These are phyloP conservation scores for Diplodia scrobiculata DNA, from an alignment of 2,329 filamentous ascomycete species.

Conservation along the genomic window DNA sequence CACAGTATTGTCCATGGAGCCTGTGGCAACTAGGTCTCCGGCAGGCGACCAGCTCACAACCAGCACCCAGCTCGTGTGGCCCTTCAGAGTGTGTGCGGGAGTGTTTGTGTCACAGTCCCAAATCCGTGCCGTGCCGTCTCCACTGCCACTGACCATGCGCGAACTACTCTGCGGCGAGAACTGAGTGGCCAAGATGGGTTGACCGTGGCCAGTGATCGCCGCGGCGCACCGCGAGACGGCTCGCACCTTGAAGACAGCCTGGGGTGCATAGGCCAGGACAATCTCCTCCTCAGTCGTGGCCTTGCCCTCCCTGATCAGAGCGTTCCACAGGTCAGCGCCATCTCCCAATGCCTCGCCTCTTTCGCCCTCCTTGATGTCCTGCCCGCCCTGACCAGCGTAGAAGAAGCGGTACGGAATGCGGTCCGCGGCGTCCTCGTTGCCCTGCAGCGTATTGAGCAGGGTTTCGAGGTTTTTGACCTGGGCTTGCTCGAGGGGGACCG, in stretches of 20 bases:
- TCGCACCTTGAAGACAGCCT: conserved; percentile 91
- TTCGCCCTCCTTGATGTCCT: conserved; percentile 21
- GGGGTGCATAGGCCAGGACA: conserved; percentile 58
- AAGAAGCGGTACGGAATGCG: conserved; percentile 68
- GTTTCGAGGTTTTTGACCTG: conserved; percentile 87
- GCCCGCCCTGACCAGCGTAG: conserved; percentile 49
- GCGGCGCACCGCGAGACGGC: conserved; percentile 88
- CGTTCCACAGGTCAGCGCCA: conserved; percentile 50
- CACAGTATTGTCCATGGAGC: conserved; percentile 91
- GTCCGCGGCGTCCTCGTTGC: conserved; percentile 58
- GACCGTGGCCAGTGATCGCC: conserved; percentile 85
- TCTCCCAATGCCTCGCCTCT: conserved; percentile 49
- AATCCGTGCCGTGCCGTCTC: conserved; percentile 86
- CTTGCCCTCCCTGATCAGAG: conserved; percentile 45
- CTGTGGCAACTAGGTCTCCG: conserved; percentile 77
- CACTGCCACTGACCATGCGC: conserved; percentile 81
- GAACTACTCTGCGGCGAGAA: conserved; percentile 80
- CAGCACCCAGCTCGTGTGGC: conserved; percentile 87
- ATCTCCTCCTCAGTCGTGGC: conserved; percentile 28
- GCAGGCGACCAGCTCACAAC: conserved; percentile 87
- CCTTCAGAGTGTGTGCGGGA: conserved; percentile 79
- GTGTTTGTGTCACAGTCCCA: conserved; percentile 96
- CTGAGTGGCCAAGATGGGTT: conserved; percentile 81
- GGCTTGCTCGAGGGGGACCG: conserved; percentile 79
- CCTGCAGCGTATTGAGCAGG: conserved; percentile 80